Evolutionary conservation across 768 basidiomycete genomes (phyloP), one percentile per base, ranked within the genome.

Genomic region (Myochromella boudieri): DNA sequence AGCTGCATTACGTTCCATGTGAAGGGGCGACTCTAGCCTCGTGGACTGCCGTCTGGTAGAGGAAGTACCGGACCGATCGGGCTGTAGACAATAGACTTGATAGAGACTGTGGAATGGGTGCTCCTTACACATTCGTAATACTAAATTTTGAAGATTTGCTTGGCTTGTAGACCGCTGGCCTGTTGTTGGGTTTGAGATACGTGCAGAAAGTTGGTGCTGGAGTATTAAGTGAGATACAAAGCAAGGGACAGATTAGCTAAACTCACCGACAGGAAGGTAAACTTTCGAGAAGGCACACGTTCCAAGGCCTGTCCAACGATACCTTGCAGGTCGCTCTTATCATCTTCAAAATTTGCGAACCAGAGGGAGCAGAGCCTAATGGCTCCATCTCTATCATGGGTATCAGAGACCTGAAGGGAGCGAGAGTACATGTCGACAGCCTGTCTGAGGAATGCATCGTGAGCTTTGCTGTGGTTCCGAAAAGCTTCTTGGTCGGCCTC

Each of bases 81-180:
- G 71, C 45, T 68, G 74, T 51, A 95, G 68, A 44, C 89, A 90
- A 62, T 85, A 90, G 2, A 98, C 79, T 55, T 94, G 92, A 65
- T 95, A 95, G 6, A 97, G 68, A 54, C 81, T 87, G 61, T 99
- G 97, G 68, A 91, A 98, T 0, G 95, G 94, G 60, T 99, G 97
- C 42, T 97, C 91, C 46, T 65, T 66, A 57, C 89, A 90, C 77
- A 99, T 88, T 18, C 82, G 77, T 4, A 87, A 46, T 18, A 98
- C 72, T 21, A 89, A 67, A 2, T 57, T 65, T 41, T 85, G 81
- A 4, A 98, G 72, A 48, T 74, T 80, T 17, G 64, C 57, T 58
- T 93, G 91, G 43, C 71, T 73, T 32, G 65, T 52, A 4, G 66
- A 48, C 22, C 15, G 27, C 4, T 33, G 17, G 18, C 61, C 56